These are phyloP conservation scores for Pythium sp. DNA, from an alignment of 352 stramenopile genomes.

Conservation along the genomic window DNA sequence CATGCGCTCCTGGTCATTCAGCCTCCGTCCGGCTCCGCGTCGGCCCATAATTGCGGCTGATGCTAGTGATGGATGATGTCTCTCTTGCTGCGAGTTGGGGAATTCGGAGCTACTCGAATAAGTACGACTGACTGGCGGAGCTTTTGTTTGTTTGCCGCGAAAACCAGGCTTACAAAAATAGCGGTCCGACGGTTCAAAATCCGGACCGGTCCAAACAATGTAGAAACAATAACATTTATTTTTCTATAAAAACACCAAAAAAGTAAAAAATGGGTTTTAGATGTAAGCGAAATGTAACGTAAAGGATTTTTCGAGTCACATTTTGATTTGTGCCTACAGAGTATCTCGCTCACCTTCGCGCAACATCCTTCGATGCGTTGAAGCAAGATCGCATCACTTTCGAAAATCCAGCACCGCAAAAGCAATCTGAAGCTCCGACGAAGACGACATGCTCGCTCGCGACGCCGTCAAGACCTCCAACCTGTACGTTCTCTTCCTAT, in stretches of 20 bases:
- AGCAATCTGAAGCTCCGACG: background rate
- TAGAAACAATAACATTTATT: background rate
- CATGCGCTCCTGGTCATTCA: conserved; percentile 90
- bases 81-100: background rate
- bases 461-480: conserved; percentile 39
- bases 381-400: conserved; percentile 5
- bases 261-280: too few species aligned
- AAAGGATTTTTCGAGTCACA: too few species aligned
- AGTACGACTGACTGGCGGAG: conserved; percentile 24
- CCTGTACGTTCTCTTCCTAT: conserved; percentile 21
- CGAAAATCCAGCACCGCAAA: background rate
- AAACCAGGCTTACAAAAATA: background rate
- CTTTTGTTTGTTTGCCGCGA: background rate
- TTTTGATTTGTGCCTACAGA: too few species aligned
- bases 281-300: too few species aligned
- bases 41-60: conserved; percentile 41
- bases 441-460: conserved; percentile 25
- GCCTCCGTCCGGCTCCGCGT: conserved; percentile 68
- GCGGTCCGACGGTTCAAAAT: background rate
- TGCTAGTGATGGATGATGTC: background rate
- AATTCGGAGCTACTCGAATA: conserved; percentile 23
- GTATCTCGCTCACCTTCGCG: background rate
- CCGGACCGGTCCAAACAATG: background rate
- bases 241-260: background rate
- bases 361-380: conserved; percentile 4